These are phyloP conservation scores for Trypanosoma grayi DNA, from an alignment of 208 protist genomes.

Conservation along the genomic window DNA sequence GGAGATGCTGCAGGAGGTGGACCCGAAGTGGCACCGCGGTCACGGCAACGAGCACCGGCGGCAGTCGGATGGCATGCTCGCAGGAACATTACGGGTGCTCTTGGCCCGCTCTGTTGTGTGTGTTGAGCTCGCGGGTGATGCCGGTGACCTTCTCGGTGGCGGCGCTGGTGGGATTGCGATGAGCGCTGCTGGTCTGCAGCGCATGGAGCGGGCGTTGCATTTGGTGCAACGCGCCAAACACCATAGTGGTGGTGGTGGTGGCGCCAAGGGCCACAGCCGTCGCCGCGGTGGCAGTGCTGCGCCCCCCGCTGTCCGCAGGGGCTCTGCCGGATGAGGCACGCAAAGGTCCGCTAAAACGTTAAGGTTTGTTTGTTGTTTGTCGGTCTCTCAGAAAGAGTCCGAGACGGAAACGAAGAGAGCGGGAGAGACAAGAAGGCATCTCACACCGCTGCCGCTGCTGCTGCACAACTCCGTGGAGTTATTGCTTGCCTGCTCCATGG, in stretches of 20 bases:
- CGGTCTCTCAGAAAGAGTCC: too few relatives aligned
- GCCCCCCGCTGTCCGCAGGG: not conserved
- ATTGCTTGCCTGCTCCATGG: too few relatives aligned
- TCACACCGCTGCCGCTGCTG: too few relatives aligned
- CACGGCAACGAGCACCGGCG: conserved; percentile 9
- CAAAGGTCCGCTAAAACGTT: not conserved
- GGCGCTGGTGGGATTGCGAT: conserved; percentile 34
- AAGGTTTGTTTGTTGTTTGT: not conserved
- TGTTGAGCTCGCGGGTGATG: conserved; percentile 41
- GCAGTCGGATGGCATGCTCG: conserved; percentile 52
- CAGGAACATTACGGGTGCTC: conserved; percentile 68
- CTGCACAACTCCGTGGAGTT: too few relatives aligned
- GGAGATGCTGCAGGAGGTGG: conserved; percentile 45
- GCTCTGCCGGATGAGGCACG: not conserved
- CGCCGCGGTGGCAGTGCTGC: not conserved
- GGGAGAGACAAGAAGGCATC: too few relatives aligned
- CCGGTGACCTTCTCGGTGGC: conserved; percentile 24
- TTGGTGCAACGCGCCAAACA: conserved; percentile 21
- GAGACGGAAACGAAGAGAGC: too few relatives aligned
- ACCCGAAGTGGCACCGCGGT: conserved; percentile 27
- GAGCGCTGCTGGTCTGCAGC: conserved; percentile 22
- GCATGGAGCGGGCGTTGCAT: conserved; percentile 35
- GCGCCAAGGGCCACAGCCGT: not conserved
- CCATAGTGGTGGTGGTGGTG: not conserved
- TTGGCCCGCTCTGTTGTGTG: conserved; percentile 60